phyloP scores from a whole-genome alignment of 805 yeast genomes.

The Starmerella davenportii region DNA sequence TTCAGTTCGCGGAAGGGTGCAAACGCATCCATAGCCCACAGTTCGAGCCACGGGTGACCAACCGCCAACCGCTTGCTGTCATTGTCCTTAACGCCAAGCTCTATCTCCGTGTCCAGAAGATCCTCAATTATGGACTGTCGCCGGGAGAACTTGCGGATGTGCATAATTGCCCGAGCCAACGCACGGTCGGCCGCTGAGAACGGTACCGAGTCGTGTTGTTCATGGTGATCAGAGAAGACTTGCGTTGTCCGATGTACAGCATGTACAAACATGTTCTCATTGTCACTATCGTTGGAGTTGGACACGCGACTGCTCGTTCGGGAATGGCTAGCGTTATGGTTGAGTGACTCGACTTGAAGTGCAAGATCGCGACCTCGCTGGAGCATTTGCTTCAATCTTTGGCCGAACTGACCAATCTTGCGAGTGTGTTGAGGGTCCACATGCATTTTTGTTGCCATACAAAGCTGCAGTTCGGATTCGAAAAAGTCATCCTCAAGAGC shows the following conservation, averaged over 20 bases:
- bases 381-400: conserved; percentile 9
- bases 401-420: conserved; percentile 9
- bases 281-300: not conserved
- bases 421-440: conserved; percentile 13
- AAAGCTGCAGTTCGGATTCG: conserved; percentile 51
- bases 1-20: conserved; percentile 9
- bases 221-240: conserved; percentile 1
- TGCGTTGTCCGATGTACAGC: not conserved
- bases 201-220: not conserved
- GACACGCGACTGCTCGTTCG: not conserved
- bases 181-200: not conserved
- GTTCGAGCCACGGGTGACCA: conserved; percentile 14
- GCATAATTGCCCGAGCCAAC: not conserved
- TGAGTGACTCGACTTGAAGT: not conserved
- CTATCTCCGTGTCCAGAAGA: conserved; percentile 6
- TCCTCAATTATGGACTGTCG: conserved; percentile 1
- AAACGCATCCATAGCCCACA: conserved; percentile 12
- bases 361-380: conserved; percentile 1
- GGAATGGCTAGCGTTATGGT: not conserved
- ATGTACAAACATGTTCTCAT: not conserved
- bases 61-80: conserved; percentile 5
- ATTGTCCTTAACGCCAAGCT: conserved; percentile 8
- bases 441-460: conserved; percentile 41
- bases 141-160: not conserved
- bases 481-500: conserved; percentile 79